Conservation (phyloP, 129 eudicot species). For the Dittrichia graveolens region DNA sequence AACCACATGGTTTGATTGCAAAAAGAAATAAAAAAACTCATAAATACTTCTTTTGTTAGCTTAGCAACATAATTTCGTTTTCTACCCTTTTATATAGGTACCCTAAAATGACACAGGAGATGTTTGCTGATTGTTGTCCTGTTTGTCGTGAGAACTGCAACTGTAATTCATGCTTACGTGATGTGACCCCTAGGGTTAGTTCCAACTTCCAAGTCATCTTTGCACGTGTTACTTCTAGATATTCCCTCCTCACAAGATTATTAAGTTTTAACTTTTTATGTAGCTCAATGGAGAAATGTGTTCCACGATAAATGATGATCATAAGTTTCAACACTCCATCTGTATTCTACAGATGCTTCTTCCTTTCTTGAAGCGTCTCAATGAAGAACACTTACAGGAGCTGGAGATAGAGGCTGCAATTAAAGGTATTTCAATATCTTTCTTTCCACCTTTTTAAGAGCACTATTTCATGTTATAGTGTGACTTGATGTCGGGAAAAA, state of each 20-base stretch:
- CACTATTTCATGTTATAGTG: no score
- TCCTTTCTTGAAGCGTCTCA: conserved; percentile 53
- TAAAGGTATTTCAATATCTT: conserved; percentile 40
- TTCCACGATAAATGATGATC: conserved; percentile 26
- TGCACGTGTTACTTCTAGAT: neutral
- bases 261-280: neutral
- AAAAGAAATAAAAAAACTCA: neutral
- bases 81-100: conserved; percentile 47
- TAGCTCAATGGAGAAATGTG: conserved; percentile 29
- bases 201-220: conserved; percentile 2
- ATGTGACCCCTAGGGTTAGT: conserved; percentile 27
- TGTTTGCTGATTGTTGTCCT: conserved; percentile 64
- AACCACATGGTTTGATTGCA: conserved; percentile 36
- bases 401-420: conserved; percentile 59
- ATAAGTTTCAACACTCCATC: conserved; percentile 36
- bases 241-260: neutral
- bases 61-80: neutral
- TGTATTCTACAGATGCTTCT: conserved; percentile 48
- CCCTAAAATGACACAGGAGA: conserved; percentile 51
- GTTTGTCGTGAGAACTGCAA: conserved; percentile 67
- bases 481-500: no score
- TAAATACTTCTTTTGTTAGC: neutral
- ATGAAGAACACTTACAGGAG: conserved; percentile 54
- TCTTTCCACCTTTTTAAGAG: neutral
- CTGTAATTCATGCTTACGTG: conserved; percentile 67